Evolutionary conservation across 495 filamentous ascomycete genomes (phyloP).

Genomic region (Penicillium parvum): DNA sequence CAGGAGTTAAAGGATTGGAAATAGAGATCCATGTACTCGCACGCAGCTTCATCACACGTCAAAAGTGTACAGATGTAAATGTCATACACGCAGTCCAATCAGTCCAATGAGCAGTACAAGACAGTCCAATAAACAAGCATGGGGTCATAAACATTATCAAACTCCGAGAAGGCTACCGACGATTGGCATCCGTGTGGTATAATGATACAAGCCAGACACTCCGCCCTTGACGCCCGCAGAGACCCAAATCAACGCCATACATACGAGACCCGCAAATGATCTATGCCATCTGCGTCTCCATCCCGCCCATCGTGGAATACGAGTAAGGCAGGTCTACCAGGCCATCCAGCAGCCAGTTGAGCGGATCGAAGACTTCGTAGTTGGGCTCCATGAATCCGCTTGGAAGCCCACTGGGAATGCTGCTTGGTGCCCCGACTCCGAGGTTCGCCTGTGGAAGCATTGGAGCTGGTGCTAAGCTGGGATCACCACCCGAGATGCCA

Average conservation of each 20-base stretch:
- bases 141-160: no score
- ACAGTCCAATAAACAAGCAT: no score
- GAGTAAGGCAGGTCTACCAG: slow-evolving; percentile 73
- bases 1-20: no score
- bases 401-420: slow-evolving; percentile 39
- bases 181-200: slow-evolving; percentile 24
- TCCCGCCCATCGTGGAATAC: slow-evolving; percentile 36
- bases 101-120: slow-evolving; percentile 1
- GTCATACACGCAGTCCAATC: background rate
- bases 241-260: slow-evolving; percentile 10
- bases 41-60: background rate
- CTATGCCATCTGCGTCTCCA: slow-evolving; percentile 22
- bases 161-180: slow-evolving; percentile 19
- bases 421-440: slow-evolving; percentile 26
- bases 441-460: slow-evolving; percentile 34
- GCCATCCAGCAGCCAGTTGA: slow-evolving; percentile 88
- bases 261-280: background rate
- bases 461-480: slow-evolving; percentile 45
- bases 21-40: no score
- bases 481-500: slow-evolving; percentile 36
- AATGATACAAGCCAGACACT: slow-evolving; percentile 24
- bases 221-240: slow-evolving; percentile 16
- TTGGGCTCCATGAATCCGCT: slow-evolving; percentile 59
- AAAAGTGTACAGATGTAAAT: slow-evolving; percentile 5
- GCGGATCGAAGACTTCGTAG: slow-evolving; percentile 82